These are phyloP conservation scores for Chrysopogon serrulatus DNA, from an alignment of 176 grass and related monocot species.

Conservation along the genomic window DNA sequence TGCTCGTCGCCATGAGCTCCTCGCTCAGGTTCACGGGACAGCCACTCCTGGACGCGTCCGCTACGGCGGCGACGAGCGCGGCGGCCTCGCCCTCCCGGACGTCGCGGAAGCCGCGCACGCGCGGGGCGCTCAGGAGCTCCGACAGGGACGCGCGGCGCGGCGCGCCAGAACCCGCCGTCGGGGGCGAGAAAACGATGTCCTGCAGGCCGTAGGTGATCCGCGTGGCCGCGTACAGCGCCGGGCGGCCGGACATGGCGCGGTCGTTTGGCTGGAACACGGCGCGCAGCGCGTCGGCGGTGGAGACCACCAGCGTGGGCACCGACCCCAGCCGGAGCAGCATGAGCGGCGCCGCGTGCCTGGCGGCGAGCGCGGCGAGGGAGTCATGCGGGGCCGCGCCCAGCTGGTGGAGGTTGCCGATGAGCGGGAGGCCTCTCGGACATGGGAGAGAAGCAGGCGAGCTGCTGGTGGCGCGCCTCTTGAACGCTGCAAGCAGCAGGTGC, in stretches of 20 bases:
- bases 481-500: not conserved
- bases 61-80: conserved; percentile 17
- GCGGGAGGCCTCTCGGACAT: conserved; percentile 44
- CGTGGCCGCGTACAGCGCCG: conserved; percentile 19
- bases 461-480: not conserved
- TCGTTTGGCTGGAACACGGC: conserved; percentile 45
- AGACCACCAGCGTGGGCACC: conserved; percentile 52
- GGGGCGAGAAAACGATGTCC: conserved; percentile 32
- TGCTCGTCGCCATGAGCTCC: conserved; percentile 18
- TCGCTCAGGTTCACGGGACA: conserved; percentile 32
- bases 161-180: conserved; percentile 39
- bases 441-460: not conserved
- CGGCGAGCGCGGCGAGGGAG: conserved; percentile 47
- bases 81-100: conserved; percentile 47
- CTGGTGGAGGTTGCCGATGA: conserved; percentile 85
- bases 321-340: conserved; percentile 72
- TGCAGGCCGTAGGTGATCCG: conserved; percentile 46
- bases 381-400: conserved; percentile 41
- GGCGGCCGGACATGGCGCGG: conserved; percentile 42
- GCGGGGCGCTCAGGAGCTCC: conserved; percentile 49
- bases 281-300: conserved; percentile 38
- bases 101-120: conserved; percentile 42
- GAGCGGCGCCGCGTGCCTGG: conserved; percentile 42
- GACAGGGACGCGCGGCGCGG: conserved; percentile 35
- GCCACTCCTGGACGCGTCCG: not conserved